Conservation (phyloP, 768 basidiomycete genomes). For the Mrakia gelida region DNA sequence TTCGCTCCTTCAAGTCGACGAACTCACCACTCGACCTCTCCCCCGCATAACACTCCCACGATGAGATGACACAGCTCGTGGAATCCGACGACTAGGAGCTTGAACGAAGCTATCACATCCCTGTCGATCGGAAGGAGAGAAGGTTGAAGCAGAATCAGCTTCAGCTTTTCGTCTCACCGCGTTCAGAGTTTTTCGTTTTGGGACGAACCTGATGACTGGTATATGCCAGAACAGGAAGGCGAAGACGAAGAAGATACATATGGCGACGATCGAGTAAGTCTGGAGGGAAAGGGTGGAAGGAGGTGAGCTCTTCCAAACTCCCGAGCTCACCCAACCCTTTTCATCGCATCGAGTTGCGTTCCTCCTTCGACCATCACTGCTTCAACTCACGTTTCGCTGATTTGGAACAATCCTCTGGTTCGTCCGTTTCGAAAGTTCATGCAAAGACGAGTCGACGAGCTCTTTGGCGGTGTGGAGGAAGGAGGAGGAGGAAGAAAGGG, state of each 20-base stretch:
- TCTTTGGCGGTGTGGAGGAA: not conserved
- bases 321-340: not conserved
- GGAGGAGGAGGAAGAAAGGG: not conserved
- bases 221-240: constrained; percentile 24
- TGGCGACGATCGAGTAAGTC: constrained; percentile 3
- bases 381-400: constrained; percentile 6
- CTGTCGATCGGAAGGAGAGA: not conserved
- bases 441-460: not conserved
- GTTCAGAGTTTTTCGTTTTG: not conserved
- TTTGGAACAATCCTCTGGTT: constrained; percentile 13
- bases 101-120: constrained; percentile 11
- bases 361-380: not conserved
- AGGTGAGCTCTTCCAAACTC: not conserved
- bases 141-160: not conserved
- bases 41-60: constrained; percentile 45
- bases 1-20: not conserved
- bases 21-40: not conserved
- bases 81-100: constrained; percentile 77
- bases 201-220: constrained; percentile 6
- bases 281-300: not conserved
- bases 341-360: too few relatives aligned
- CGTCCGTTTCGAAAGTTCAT: not conserved
- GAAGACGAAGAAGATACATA: constrained; percentile 26
- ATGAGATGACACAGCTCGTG: constrained; percentile 82
- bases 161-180: too few relatives aligned